phyloP scores from a whole-genome alignment of 75 land plant species.

The Gnetum montanum region DNA sequence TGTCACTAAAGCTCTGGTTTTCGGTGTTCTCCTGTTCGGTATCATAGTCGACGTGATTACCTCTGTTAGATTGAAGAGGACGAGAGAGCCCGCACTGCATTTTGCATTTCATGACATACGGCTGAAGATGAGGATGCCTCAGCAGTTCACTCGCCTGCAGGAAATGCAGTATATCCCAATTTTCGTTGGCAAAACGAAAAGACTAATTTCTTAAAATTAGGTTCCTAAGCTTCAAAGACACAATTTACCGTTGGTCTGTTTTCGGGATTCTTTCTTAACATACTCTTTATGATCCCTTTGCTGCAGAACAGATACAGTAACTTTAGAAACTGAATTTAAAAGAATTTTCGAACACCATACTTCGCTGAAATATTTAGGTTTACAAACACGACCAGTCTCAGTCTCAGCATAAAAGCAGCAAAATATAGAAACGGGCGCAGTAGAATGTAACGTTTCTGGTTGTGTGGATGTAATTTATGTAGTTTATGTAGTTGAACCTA shows the following conservation, averaged over 20 bases:
- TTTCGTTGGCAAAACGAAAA: neutral
- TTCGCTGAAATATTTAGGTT: too few relatives aligned
- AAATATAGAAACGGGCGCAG: too few relatives aligned
- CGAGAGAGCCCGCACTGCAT: constrained; percentile 12
- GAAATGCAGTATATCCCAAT: too few relatives aligned
- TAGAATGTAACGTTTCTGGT: too few relatives aligned
- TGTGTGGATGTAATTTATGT: too few relatives aligned
- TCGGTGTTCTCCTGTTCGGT: constrained; percentile 13
- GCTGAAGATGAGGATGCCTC: constrained; percentile 78
- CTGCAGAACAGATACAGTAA: constrained; percentile 49
- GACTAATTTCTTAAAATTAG: neutral
- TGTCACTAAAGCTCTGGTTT: constrained; percentile 7
- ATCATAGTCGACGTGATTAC: neutral
- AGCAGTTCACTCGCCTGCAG: constrained; percentile 76
- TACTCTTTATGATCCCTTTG: constrained; percentile 77
- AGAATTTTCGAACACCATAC: too few relatives aligned
- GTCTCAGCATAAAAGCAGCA: too few relatives aligned
- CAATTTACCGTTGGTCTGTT: constrained; percentile 78
- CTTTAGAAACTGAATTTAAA: too few relatives aligned
- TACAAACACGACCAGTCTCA: too few relatives aligned
- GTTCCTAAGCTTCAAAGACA: too few relatives aligned
- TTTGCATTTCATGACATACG: constrained; percentile 43
- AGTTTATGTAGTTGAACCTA: too few relatives aligned
- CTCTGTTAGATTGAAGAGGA: constrained; percentile 5
- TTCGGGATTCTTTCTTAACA: constrained; percentile 92